Percentiles rank a stretch among this genome's conserved stretches.
phyloP scores from a whole-genome alignment of 2,329 filamentous ascomycete genomes.

The Pseudogymnoascus sp. region DNA sequence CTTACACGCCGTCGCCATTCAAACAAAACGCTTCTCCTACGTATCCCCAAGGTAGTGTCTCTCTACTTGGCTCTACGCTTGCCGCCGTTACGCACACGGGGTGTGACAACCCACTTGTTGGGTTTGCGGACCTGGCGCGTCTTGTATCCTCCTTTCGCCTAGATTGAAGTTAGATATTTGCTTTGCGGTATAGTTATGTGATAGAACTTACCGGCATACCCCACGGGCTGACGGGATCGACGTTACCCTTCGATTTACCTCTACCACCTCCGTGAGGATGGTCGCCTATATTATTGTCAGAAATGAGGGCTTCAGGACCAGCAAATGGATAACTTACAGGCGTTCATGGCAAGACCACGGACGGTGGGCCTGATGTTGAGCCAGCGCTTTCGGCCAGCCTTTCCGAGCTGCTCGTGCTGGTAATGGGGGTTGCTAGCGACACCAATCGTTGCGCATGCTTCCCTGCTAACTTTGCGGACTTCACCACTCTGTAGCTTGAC shows the following conservation, averaged over 20 bases:
- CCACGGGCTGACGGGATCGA: constrained; percentile 93
- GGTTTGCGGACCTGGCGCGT: constrained; percentile 81
- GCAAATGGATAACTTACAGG: constrained; percentile 50
- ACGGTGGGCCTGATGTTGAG: constrained; percentile 92
- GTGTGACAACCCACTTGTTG: constrained; percentile 85
- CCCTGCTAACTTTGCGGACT: constrained; percentile 78
- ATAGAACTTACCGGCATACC: constrained; percentile 72
- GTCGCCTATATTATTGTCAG: constrained; percentile 52
- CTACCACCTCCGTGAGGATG: constrained; percentile 98
- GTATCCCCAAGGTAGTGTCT: background rate
- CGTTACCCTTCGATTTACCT: constrained; percentile 98
- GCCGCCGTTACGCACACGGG: constrained; percentile 82
- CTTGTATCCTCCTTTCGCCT: constrained; percentile 85
- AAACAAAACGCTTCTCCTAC: background rate
- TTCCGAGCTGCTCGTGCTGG: constrained; percentile 85
- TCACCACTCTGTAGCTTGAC: constrained; percentile 90
- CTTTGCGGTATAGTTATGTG: background rate
- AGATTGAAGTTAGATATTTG: constrained; percentile 27
- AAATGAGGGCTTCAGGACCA: constrained; percentile 17
- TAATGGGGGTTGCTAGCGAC: constrained; percentile 89
- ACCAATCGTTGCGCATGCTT: constrained; percentile 91
- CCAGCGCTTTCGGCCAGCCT: constrained; percentile 90
- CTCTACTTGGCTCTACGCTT: constrained; percentile 66
- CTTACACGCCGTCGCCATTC: background rate
- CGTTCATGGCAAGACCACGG: constrained; percentile 97